Percentiles rank a stretch among this genome's conserved stretches.
These are phyloP conservation scores for Phalaenopsis hybrid DNA, from an alignment of 116 monocot species.

Conservation along the genomic window DNA sequence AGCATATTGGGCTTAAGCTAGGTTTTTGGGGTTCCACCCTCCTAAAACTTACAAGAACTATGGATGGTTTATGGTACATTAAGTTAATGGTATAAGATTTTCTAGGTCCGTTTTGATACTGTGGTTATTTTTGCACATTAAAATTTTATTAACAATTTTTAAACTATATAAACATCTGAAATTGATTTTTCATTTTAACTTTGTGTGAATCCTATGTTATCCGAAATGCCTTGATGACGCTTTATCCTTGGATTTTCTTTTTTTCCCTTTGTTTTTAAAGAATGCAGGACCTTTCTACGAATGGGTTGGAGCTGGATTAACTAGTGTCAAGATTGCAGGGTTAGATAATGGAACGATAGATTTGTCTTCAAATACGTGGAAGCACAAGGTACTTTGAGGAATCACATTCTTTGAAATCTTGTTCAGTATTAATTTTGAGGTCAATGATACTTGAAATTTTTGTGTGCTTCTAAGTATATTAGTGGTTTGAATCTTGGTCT, in stretches of 20 bases:
- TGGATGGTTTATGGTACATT: background rate
- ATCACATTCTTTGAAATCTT: background rate
- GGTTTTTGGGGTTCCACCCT: background rate
- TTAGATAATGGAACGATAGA: slow-evolving; percentile 61
- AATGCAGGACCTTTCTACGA: slow-evolving; percentile 97
- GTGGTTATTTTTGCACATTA: background rate
- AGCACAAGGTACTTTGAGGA: slow-evolving; percentile 54
- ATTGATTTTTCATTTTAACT: background rate
- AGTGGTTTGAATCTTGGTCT: background rate
- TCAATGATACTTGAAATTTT: background rate
- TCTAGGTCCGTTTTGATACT: background rate
- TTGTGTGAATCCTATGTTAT: background rate
- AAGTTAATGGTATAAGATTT: background rate
- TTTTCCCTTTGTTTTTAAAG: slow-evolving; percentile 21
- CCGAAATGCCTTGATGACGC: background rate
- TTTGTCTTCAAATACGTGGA: slow-evolving; percentile 67
- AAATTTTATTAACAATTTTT: background rate
- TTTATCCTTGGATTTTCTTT: too few species aligned
- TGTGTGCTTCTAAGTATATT: background rate
- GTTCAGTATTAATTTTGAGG: background rate
- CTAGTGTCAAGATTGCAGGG: slow-evolving; percentile 67
- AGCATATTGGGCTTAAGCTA: background rate
- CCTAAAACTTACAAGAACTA: background rate
- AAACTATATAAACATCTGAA: background rate
- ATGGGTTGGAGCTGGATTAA: slow-evolving; percentile 91